phyloP scores from a whole-genome alignment of 257 asterid genomes.

The Solanum raphanifolium region DNA sequence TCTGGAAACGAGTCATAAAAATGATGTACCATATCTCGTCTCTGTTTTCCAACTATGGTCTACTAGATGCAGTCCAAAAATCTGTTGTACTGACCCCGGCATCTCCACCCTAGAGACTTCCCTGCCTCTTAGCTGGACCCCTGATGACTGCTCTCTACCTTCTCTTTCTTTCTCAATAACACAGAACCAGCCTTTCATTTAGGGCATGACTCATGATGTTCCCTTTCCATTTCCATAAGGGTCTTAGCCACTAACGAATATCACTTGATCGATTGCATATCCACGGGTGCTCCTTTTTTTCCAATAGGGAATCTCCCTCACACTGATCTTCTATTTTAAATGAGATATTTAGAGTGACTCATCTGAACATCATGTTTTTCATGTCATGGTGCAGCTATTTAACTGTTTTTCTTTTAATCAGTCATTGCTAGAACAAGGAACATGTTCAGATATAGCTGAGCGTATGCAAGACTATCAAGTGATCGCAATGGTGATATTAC shows the following conservation, averaged over 20 bases:
- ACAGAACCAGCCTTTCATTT: not conserved
- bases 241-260: not conserved
- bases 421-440: conserved; percentile 63
- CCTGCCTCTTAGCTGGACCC: not conserved
- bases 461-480: conserved; percentile 77
- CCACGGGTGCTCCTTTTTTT: not conserved
- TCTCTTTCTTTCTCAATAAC: not conserved
- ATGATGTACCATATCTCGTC: not conserved
- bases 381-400: conserved; percentile 3
- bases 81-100: not conserved
- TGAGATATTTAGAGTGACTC: not conserved
- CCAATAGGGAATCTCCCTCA: not conserved
- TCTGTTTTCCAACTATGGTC: not conserved
- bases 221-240: not conserved
- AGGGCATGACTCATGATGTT: not conserved
- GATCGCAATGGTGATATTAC: conserved; percentile 68
- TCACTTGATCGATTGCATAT: not conserved
- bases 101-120: not conserved
- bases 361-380: not conserved
- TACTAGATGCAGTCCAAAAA: not conserved
- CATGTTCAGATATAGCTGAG: conserved; percentile 36
- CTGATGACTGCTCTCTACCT: not conserved
- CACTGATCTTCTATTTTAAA: not conserved
- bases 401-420: conserved; percentile 11
- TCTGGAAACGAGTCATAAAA: not conserved